Evolutionary conservation across 2,329 filamentous ascomycete genomes (phyloP).

Genomic region (Cladosporium halotolerans): DNA sequence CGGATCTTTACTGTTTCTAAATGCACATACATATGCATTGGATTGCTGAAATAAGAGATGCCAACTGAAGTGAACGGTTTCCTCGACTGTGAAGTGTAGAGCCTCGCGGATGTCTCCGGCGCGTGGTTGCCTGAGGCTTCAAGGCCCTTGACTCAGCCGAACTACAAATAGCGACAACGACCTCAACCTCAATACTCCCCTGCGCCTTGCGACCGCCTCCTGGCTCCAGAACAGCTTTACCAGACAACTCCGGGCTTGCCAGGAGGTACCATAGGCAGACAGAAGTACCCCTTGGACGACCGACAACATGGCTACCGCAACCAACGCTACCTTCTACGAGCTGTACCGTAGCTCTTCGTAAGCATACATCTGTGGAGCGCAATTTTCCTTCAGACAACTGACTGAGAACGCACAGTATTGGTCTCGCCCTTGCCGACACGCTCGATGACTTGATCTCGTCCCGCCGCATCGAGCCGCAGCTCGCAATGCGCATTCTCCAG

Average conservation of each 20-base stretch:
- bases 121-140: background rate
- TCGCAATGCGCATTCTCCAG: conserved; percentile 95
- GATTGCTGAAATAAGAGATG: no score
- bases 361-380: conserved; percentile 25
- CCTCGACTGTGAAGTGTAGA: no score
- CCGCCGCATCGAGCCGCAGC: conserved; percentile 90
- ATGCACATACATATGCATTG: no score
- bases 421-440: conserved; percentile 86
- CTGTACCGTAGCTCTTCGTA: conserved; percentile 98
- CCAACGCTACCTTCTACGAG: conserved; percentile 65
- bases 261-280: conserved; percentile 1
- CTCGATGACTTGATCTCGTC: conserved; percentile 95
- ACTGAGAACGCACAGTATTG: conserved; percentile 58
- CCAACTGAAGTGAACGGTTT: no score
- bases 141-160: conserved; percentile 1
- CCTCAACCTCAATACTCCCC: background rate
- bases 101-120: no score
- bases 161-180: conserved; percentile 6
- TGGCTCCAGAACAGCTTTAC: background rate
- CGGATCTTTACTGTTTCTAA: no score
- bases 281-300: no score
- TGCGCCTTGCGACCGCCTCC: conserved; percentile 4
- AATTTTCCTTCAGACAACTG: background rate
- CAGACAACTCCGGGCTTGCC: background rate
- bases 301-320: conserved; percentile 13